Conservation (phyloP, 1,284 basidiomycete species). For the Fomitiporia mediterranea region DNA sequence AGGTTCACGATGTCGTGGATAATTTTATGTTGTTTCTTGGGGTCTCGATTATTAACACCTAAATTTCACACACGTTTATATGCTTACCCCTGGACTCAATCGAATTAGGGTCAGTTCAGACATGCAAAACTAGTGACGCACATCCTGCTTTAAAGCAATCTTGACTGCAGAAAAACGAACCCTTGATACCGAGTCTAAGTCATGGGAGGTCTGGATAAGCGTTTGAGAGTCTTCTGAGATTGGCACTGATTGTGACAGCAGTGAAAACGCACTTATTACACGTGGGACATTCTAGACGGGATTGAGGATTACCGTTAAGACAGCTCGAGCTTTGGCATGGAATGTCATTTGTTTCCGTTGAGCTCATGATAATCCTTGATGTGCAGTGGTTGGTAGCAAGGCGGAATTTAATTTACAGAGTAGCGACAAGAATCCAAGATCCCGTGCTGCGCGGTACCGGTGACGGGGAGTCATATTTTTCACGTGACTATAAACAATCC, state of each 20-base stretch:
- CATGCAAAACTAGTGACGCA: constrained; percentile 36
- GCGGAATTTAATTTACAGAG: no score
- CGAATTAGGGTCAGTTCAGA: background rate
- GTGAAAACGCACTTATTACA: constrained; percentile 65
- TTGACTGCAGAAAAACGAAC: constrained; percentile 81
- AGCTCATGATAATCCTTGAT: constrained; percentile 30
- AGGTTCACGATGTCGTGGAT: constrained; percentile 62
- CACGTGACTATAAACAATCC: background rate
- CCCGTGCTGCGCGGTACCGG: no score
- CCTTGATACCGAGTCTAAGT: constrained; percentile 67
- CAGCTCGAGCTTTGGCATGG: constrained; percentile 66
- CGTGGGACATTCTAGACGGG: constrained; percentile 75
- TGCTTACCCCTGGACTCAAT: constrained; percentile 40
- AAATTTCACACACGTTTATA: constrained; percentile 3
- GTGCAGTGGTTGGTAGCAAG: no score
- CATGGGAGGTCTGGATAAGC: constrained; percentile 17
- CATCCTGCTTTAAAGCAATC: constrained; percentile 83
- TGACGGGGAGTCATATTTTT: no score
- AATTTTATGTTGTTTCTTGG: constrained; percentile 73
- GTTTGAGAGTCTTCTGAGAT: constrained; percentile 15
- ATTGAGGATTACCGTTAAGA: constrained; percentile 70
- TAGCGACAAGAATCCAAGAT: no score
- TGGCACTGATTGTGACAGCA: constrained; percentile 7
- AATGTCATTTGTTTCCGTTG: constrained; percentile 33
- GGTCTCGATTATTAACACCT: constrained; percentile 8